Evolutionary conservation across 2,329 filamentous ascomycete species (phyloP).

Genomic region (Botrytis deweyae): DNA sequence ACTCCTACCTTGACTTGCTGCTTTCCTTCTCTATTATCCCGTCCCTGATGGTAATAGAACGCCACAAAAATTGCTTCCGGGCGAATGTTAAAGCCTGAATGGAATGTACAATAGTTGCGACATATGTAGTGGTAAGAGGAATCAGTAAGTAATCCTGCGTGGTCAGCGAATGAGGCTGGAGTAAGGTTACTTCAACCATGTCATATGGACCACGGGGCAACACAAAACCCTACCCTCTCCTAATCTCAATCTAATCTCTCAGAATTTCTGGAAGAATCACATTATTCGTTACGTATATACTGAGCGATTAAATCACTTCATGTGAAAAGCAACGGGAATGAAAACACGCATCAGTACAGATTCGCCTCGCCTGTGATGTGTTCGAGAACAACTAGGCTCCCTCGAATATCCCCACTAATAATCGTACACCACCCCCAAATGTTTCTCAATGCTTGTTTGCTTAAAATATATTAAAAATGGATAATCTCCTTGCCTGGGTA

Average conservation of each 20-base stretch:
- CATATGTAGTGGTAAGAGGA: background rate
- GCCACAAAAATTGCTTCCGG: slow-evolving; percentile 4
- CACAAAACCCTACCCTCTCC: background rate
- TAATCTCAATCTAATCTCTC: slow-evolving; percentile 2
- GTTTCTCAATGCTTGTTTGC: background rate
- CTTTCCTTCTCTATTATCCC: background rate
- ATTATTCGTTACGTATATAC: background rate
- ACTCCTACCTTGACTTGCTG: background rate
- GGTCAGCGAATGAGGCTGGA: slow-evolving; percentile 13
- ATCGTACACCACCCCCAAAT: background rate
- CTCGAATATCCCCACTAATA: background rate
- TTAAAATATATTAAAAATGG: background rate
- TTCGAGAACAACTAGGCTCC: background rate
- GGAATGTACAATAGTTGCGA: background rate
- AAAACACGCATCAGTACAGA: background rate
- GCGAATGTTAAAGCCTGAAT: background rate
- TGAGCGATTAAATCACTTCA: background rate
- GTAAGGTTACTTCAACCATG: slow-evolving; percentile 7
- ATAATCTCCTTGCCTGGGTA: no score
- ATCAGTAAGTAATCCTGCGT: background rate
- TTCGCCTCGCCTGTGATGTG: background rate
- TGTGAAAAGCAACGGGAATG: background rate
- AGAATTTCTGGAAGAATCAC: background rate
- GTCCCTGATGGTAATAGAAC: background rate
- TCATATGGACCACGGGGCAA: background rate